Evolutionary conservation across 495 filamentous ascomycete species (phyloP), one percentile per base, ranked within the genome.

Genomic region (Neurospora pannonica): DNA sequence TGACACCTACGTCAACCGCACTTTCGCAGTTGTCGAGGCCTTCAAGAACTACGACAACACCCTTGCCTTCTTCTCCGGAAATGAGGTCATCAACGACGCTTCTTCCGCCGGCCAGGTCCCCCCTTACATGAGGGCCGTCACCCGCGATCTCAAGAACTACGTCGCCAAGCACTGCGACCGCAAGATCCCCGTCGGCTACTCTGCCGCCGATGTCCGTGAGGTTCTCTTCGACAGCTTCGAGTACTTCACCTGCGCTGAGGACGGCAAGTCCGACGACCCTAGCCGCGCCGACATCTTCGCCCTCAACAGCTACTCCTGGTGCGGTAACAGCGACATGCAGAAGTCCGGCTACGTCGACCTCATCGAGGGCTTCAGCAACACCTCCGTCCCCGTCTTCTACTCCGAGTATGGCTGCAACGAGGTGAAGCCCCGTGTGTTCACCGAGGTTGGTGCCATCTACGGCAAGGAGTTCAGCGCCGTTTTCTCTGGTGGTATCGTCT

Each of bases 301-400:
- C 70, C 86, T 98, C 74, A 98, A 98, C 89, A 93, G 90, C 73
- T 98, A 98, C 87, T 93, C 92, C 46, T 98, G 95, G 95, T 98
- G 95, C 78, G 94, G 94, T 62, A 85, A 90, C 48, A 91, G 92
- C 71, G 88, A 84, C 75, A 96, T 90, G 87, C 83, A 87, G 42
- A 88, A 87, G 69, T 89, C 91, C 3, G 87, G 90, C 75, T 98
- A 94, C 83, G 84, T 97, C 80, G 82, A 85, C 17, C 86, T 98
- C 5, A 89, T 92, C 54, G 80, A 84, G 10, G 87, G 91, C 78
- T 97, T 98, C 85, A 81, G 82, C 71, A 88, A 88, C 75, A 90
- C 88, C 72, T 91, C 90, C 38, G 87, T 97, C 71, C 95, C 95
- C 28, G 88, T 98, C 72, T 97, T 98, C 89, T 97, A 97, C 87